Base-by-base conservation (phyloP, 2,329 filamentous ascomycete species). In the Colletotrichum sp. region DNA sequence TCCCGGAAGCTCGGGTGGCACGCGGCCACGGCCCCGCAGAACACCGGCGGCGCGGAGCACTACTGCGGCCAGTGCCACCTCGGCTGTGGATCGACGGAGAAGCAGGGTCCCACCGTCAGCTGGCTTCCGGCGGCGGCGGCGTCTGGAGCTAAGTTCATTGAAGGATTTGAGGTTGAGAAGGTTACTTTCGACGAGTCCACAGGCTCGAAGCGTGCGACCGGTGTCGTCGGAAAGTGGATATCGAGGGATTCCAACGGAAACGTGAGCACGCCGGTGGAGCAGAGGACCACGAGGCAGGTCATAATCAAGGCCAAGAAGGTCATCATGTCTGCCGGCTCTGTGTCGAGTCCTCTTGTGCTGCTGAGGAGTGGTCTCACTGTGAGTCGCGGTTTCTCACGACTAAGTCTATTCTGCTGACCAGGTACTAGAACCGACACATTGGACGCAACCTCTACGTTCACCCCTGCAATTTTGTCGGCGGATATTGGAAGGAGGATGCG, bases 381-480 rank as follows among this genome's bases (percentile, higher is more conserved):
- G 79, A 82, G 87, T 80, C 32, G 60, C 21, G n/a, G 39, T 39
- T 24, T 28, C 63, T 10, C n/a, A 26, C 24, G 34, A 3, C 10
- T 3, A 16, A 15, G 59, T 12, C n/a, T 32, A 18, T 39, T 28
- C 18, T 32, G 74, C 81, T 83, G 69, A 83, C 78, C 24, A 26
- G 21, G 28, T 16, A 2, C 28, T 80, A 92, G 87, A 98, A 98
- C 82, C 89, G 89, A 6, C 93, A 98, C 72, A 94, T 98, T 77
- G 96, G 96, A 30, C 90, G 89, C 9, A 95, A 98, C 80, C 90
- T 98, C 5, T 89, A 97, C 80, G 84, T 98, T 1, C 96, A 99
- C 81, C 96, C 96, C 2, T 93, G 92, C 81, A 90, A 89, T 80
- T 82, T 88, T 10, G 80, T 92, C 8, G 83, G 84, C 6, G 94